Evolutionary conservation across 2,329 filamentous ascomycete species (phyloP).

Genomic region (Beauveria medogensis): DNA sequence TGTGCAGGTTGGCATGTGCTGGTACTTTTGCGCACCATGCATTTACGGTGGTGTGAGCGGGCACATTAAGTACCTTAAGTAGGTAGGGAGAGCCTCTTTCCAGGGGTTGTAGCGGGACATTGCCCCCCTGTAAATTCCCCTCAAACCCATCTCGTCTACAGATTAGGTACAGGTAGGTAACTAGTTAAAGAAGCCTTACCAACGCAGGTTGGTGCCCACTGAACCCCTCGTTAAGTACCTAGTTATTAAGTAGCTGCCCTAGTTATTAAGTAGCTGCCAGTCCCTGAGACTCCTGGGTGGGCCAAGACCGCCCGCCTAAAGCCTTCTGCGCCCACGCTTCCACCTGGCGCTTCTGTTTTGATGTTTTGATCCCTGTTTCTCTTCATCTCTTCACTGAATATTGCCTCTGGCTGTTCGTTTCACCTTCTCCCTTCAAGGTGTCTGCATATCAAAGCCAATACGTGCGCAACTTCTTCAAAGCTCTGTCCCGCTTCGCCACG

Average conservation of each 20-base stretch:
- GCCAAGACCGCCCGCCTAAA: conserved; percentile 1
- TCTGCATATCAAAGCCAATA: neutral
- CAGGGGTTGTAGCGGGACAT: neutral
- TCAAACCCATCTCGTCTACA: neutral
- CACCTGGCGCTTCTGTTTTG: conserved; percentile 1
- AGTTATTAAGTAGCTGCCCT: neutral
- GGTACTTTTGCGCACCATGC: neutral
- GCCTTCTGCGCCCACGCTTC: neutral
- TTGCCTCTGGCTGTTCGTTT: neutral
- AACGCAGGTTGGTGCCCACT: no score
- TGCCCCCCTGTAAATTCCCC: neutral
- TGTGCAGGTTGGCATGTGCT: neutral
- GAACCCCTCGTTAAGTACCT: neutral
- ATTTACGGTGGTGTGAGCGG: neutral
- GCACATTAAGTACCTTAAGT: neutral
- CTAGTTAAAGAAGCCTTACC: no score
- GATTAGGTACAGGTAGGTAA: no score
- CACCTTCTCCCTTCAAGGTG: neutral
- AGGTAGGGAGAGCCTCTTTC: neutral
- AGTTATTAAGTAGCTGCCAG: neutral
- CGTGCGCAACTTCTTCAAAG: neutral
- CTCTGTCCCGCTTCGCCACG: neutral
- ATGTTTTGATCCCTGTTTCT: conserved; percentile 12
- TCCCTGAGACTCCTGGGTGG: neutral
- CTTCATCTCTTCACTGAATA: neutral